Evolutionary conservation across 768 basidiomycete species (phyloP), one percentile per base, ranked within the genome.

Genomic region (Pulveroboletus sp.): DNA sequence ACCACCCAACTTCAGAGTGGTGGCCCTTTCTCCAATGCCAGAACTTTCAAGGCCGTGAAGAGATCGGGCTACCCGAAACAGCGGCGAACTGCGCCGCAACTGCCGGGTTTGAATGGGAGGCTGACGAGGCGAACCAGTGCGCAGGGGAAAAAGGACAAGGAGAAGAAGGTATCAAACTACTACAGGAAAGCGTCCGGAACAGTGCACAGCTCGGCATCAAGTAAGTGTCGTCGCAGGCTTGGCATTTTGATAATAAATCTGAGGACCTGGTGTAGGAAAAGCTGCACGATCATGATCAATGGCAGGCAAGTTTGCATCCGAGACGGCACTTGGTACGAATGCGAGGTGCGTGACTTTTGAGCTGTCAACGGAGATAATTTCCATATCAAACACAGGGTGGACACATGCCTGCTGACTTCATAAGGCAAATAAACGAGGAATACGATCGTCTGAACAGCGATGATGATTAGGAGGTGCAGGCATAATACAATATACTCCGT

Each of bases 1-100:
- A 89, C 52, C 71, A 77, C 20, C 68, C 75, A 20, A 67, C 71
- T 34, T 55, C 66, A n/a, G 71, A 70, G 19, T 92, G 89, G 87
- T 94, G 91, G 92, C 69, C 79, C 43, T 94, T 91, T 57, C 73
- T 92, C 19, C 82, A 80, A 50, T 94, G 92, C 66, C 80, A 90
- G 60, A 91, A 92, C 64, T 83, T 74, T 56, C 74, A 81, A 56
- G 85, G 70, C 20, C 69, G 75, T 8, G 71, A 75, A 20, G 69
- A 75, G 25, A 80, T 95, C 39, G 94, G 94, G 16, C 67, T 69
- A 16, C 76, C 84, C 0, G 78, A 77, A 16, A 76, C 84, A 19
- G 85, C 87, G 1, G 61, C 79, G 45, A 72, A 71, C 45, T 95
- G 94, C 59, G 88, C 87, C 0, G 59, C 73, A 25, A 69, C 75